Evolutionary conservation across 139 green algal species (phyloP).

Genomic region (Eudorina sp.): DNA sequence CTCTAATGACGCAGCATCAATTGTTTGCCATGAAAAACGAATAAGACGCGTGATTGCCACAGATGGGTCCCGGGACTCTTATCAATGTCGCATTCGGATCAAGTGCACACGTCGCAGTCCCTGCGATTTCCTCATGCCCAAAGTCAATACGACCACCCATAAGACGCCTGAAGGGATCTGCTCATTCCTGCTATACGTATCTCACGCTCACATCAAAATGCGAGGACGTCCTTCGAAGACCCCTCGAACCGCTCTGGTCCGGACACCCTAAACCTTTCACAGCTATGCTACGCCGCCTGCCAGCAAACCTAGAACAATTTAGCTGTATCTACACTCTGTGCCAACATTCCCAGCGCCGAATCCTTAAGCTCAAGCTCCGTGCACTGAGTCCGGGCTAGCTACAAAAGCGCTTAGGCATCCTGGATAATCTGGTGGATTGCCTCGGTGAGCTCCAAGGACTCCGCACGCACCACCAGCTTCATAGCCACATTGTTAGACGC

Average conservation of each 20-base stretch:
- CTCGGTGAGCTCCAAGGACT: constrained; percentile 76
- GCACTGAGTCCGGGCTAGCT: no score
- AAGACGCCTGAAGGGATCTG: background rate
- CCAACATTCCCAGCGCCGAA: no score
- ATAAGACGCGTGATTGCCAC: no score
- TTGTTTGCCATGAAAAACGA: background rate
- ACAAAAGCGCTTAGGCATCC: constrained; percentile 66
- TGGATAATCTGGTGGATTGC: constrained; percentile 95
- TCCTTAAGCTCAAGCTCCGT: no score
- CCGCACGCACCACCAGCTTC: constrained; percentile 93
- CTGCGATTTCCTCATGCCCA: background rate
- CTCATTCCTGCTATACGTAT: background rate
- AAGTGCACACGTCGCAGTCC: background rate
- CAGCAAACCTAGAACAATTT: no score
- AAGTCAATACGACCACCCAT: no score
- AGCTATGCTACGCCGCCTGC: no score
- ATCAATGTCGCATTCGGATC: background rate
- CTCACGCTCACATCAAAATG: no score
- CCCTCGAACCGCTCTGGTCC: no score
- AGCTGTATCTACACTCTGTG: no score
- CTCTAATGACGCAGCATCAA: background rate
- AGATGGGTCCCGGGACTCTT: background rate
- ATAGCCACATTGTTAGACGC: constrained; percentile 91
- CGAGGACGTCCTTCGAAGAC: no score
- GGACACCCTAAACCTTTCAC: no score